Base-by-base conservation (phyloP, 2,329 filamentous ascomycete genomes). In the Neodidymelliopsis sp. region DNA sequence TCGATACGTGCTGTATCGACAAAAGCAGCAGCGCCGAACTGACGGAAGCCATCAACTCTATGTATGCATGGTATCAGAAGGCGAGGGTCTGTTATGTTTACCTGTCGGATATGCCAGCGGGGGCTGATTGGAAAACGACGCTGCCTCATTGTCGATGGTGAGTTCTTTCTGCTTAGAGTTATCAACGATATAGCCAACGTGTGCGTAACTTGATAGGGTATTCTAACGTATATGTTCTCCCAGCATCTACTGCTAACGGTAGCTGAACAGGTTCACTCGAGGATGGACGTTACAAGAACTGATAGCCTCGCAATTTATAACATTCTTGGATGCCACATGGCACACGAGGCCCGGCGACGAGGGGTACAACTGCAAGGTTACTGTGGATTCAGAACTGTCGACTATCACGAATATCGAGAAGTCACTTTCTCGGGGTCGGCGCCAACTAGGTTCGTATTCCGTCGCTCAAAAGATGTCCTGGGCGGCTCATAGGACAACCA, bases 211-310 rank as follows among this genome's bases (percentile, higher is more conserved):
- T 7, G 34, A 10, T 13, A 15, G 9, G 13, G 16, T 8, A 13
- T 13, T n/a, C 16, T 37, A n/a, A n/a, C n/a, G n/a, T n/a, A n/a
- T n/a, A n/a, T n/a, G n/a, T n/a, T n/a, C n/a, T n/a, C n/a, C n/a
- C n/a, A n/a, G n/a, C n/a, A n/a, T n/a, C n/a, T n/a, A n/a, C n/a
- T n/a, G n/a, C 7, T 6, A 37, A 23, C 13, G 13, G 24, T 6
- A 24, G 23, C 12, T 39, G 19, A 12, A 13, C 11, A 31, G 53
- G 55, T 56, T 58, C 13, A 46, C 36, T 4, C 13, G 53, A 30
- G 54, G 53, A n/a, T 60, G 57, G 59, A 59, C 57, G 0, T 20
- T 59, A 2, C 57, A 60, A 36, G 59, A 59, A 23, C 37, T 62
- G 1, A 29, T 62, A 4, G 59, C 57, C 2, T 50, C 57, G 2